phyloP scores from a whole-genome alignment of 495 filamentous ascomycete species.

The Xylaria intraflava region DNA sequence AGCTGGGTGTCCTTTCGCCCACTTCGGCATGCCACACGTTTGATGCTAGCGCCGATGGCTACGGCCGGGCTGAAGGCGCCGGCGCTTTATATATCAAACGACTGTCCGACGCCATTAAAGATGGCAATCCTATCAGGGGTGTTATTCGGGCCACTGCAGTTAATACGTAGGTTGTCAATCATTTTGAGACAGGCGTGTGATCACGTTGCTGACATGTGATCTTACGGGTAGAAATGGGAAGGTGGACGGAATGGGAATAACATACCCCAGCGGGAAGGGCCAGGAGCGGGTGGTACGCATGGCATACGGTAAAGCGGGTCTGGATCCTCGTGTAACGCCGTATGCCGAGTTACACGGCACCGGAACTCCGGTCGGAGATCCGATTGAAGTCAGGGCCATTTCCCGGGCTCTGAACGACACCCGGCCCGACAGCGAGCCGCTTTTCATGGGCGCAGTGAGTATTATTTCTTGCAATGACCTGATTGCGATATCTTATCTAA shows the following conservation, averaged over 20 bases:
- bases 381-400: slow-evolving; percentile 38
- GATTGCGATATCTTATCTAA: neutral
- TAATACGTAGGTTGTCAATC: slow-evolving; percentile 38
- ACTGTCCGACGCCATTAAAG: slow-evolving; percentile 47
- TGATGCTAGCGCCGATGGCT: slow-evolving; percentile 55
- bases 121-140: slow-evolving; percentile 53
- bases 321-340: slow-evolving; percentile 25
- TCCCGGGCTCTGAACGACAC: slow-evolving; percentile 32
- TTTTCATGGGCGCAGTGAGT: slow-evolving; percentile 37
- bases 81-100: slow-evolving; percentile 52
- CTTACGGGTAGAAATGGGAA: slow-evolving; percentile 46
- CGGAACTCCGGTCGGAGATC: slow-evolving; percentile 47
- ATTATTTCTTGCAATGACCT: neutral
- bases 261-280: slow-evolving; percentile 46
- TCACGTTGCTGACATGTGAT: neutral
- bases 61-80: slow-evolving; percentile 55
- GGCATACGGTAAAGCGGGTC: slow-evolving; percentile 37
- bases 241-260: slow-evolving; percentile 45
- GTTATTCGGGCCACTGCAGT: slow-evolving; percentile 52
- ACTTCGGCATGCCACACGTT: slow-evolving; percentile 41
- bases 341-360: slow-evolving; percentile 41
- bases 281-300: slow-evolving; percentile 50
- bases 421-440: slow-evolving; percentile 22
- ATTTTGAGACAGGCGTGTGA: no score
- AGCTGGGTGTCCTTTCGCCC: slow-evolving; percentile 38